Evolutionary conservation across 2,329 filamentous ascomycete genomes (phyloP).

Genomic region (Hirsutella minnesotensis): DNA sequence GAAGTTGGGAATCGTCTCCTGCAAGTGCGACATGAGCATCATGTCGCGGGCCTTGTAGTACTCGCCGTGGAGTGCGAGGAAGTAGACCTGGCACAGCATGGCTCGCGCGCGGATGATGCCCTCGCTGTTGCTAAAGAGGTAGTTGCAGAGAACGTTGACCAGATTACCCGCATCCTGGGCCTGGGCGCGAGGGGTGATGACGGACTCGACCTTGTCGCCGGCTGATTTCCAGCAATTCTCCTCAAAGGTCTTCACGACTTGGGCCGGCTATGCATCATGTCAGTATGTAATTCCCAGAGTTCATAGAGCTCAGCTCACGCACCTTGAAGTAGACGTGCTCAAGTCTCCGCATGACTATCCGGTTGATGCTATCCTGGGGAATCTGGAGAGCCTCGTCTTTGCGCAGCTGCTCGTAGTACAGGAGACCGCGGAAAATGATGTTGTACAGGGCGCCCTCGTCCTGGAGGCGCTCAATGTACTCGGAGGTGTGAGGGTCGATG

Average conservation of each 20-base stretch:
- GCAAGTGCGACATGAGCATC: slow-evolving; percentile 99
- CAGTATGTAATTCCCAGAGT: not conserved
- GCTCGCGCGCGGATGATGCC: slow-evolving; percentile 92
- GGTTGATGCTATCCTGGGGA: slow-evolving; percentile 80
- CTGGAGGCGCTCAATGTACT: slow-evolving; percentile 90
- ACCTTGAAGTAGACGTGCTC: slow-evolving; percentile 99
- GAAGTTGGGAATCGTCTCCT: slow-evolving; percentile 93
- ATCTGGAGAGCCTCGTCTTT: slow-evolving; percentile 59
- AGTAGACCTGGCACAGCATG: slow-evolving; percentile 98
- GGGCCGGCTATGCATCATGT: slow-evolving; percentile 49
- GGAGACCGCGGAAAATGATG: slow-evolving; percentile 74
- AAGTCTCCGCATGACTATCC: slow-evolving; percentile 82
- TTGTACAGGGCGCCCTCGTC: slow-evolving; percentile 89
- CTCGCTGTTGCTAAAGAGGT: slow-evolving; percentile 88
- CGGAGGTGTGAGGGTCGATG: slow-evolving; percentile 95
- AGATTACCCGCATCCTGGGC: slow-evolving; percentile 60
- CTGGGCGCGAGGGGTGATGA: slow-evolving; percentile 63
- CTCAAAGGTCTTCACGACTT: slow-evolving; percentile 88
- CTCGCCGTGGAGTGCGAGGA: slow-evolving; percentile 90
- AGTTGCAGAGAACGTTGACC: slow-evolving; percentile 81
- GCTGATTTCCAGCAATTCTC: slow-evolving; percentile 86
- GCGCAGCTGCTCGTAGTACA: slow-evolving; percentile 77
- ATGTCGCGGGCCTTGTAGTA: slow-evolving; percentile 98
- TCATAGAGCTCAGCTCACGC: slow-evolving; percentile 6
- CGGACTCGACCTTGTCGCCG: slow-evolving; percentile 57